phyloP scores from a whole-genome alignment of 257 asterid genomes.

The Mitragyna speciosa region DNA sequence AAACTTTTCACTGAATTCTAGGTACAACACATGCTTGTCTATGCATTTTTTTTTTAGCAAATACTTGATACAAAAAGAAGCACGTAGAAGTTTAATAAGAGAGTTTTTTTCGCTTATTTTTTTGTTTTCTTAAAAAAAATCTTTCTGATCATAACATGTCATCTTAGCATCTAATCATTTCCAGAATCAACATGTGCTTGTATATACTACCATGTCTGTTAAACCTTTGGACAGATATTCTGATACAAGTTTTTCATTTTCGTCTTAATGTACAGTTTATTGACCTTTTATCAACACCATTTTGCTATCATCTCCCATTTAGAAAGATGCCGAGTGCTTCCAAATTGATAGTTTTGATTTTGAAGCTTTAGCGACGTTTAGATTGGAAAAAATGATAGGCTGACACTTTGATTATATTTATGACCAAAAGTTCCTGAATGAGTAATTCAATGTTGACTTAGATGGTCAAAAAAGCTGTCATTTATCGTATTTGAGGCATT shows the following conservation, averaged over 20 bases:
- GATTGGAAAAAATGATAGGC: not conserved
- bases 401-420: not conserved
- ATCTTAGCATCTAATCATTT: not conserved
- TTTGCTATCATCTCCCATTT: not conserved
- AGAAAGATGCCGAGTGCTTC: not conserved
- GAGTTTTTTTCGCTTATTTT: not conserved
- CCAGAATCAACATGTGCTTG: not conserved
- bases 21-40: constrained; percentile 43
- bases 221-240: not conserved
- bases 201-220: no score
- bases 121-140: not conserved
- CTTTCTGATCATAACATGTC: not conserved
- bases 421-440: not conserved
- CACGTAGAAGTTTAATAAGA: not conserved
- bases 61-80: constrained; percentile 3
- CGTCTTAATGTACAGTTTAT: not conserved
- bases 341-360: not conserved
- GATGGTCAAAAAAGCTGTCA: not conserved
- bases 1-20: constrained; percentile 63
- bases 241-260: not conserved
- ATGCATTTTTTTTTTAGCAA: not conserved
- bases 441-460: not conserved
- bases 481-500: not conserved
- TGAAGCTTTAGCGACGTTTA: not conserved
- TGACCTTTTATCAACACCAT: not conserved